These are phyloP conservation scores for Verticillium dahliae DNA, from an alignment of 2,329 filamentous ascomycete genomes.

Conservation along the genomic window DNA sequence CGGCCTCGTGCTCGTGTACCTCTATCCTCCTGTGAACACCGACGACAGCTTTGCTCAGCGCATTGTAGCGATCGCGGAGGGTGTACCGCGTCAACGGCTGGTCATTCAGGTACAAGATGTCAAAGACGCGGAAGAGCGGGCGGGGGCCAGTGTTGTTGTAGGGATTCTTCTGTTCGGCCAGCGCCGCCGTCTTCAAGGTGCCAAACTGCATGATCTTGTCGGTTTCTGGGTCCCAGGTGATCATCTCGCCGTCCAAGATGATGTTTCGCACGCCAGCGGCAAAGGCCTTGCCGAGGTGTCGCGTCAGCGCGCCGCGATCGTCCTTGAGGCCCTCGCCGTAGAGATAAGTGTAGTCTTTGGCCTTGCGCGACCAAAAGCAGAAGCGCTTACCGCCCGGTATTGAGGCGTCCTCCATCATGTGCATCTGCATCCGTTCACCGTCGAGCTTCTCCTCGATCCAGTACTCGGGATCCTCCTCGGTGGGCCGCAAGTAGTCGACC, in stretches of 20 bases:
- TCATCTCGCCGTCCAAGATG: conserved; percentile 97
- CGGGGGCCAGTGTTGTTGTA: conserved; percentile 57
- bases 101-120: conserved; percentile 85
- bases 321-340: conserved; percentile 77
- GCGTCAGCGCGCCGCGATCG: conserved; percentile 68
- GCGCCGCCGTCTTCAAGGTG: conserved; percentile 83
- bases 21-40: conserved; percentile 73
- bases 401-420: conserved; percentile 69
- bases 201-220: conserved; percentile 87
- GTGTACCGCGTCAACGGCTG: conserved; percentile 74
- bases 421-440: conserved; percentile 93
- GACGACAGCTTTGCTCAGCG: conserved; percentile 64
- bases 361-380: conserved; percentile 90
- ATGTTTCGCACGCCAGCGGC: conserved; percentile 70
- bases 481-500: conserved; percentile 59
- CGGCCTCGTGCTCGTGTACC: conserved; percentile 66
- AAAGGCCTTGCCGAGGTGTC: conserved; percentile 74
- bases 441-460: conserved; percentile 99
- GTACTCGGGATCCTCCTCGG: conserved; percentile 68
- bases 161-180: conserved; percentile 71
- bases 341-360: conserved; percentile 91
- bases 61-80: conserved; percentile 70
- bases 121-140: conserved; percentile 81
- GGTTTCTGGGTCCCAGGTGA: conserved; percentile 86
- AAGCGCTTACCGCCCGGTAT: conserved; percentile 68